These are phyloP conservation scores for Pythium phragmiticola DNA, from an alignment of 352 stramenopile genomes.

Conservation along the genomic window DNA sequence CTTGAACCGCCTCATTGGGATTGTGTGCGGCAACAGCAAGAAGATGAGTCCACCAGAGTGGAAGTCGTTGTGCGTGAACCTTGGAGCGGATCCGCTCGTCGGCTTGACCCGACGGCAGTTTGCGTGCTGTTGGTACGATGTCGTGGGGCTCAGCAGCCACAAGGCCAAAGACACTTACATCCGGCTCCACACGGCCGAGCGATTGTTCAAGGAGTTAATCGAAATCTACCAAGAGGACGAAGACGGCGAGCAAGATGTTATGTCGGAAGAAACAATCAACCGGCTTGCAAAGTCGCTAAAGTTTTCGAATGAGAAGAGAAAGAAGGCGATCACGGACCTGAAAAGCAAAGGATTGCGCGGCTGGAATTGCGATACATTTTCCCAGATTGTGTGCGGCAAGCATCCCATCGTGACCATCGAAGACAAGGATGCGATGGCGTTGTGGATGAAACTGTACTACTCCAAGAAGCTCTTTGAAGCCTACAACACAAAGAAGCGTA, in stretches of 20 bases:
- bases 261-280: constrained; percentile 39
- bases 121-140: constrained; percentile 50
- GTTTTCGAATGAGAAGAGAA: constrained; percentile 28
- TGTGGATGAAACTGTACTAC: constrained; percentile 57
- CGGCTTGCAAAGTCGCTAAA: constrained; percentile 35
- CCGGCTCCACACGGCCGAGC: constrained; percentile 42
- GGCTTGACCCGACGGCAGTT: constrained; percentile 53
- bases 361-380: constrained; percentile 42
- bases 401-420: constrained; percentile 34
- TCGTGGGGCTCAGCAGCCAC: constrained; percentile 38
- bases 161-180: constrained; percentile 50
- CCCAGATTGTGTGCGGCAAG: constrained; percentile 37
- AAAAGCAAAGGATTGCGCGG: constrained; percentile 17
- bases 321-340: constrained; percentile 30
- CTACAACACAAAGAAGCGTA: constrained; percentile 38
- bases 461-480: constrained; percentile 45
- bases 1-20: constrained; percentile 39
- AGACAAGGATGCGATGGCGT: constrained; percentile 35
- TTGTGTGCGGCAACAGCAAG: constrained; percentile 37
- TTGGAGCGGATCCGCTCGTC: constrained; percentile 35
- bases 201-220: constrained; percentile 43
- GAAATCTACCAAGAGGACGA: constrained; percentile 44
- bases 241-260: constrained; percentile 22
- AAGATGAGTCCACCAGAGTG: constrained; percentile 32
- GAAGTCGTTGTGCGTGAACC: constrained; percentile 35